Percentiles rank a stretch among this genome's conserved stretches.
Conservation (phyloP, 106 monocot genomes). For the Posidonia australis region DNA sequence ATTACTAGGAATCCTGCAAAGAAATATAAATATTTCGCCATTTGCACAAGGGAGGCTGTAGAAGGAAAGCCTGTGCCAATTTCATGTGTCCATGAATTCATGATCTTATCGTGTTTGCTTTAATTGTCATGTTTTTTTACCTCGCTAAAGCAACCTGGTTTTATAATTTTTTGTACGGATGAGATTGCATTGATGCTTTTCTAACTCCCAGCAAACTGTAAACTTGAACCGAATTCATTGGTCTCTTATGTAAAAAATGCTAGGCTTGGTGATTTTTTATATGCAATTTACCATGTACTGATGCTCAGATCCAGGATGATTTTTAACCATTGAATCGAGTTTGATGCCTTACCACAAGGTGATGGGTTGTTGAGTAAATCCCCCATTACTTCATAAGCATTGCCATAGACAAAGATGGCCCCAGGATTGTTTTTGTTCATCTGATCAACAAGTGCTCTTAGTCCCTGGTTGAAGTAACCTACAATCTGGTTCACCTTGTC, state of each 20-base stretch:
- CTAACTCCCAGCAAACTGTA: too few species aligned
- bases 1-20: conserved; percentile 11
- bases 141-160: too few species aligned
- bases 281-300: background rate
- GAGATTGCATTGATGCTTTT: too few species aligned
- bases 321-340: background rate
- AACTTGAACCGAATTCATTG: too few species aligned
- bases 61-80: background rate
- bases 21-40: too few species aligned
- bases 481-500: conserved; percentile 55
- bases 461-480: conserved; percentile 38
- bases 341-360: conserved; percentile 23
- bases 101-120: too few species aligned
- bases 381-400: conserved; percentile 42
- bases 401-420: conserved; percentile 43
- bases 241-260: too few species aligned
- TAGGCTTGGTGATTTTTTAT: too few species aligned
- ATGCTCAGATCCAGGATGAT: background rate
- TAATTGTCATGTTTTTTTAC: too few species aligned
- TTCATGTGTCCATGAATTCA: too few species aligned
- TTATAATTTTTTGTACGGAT: too few species aligned
- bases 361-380: conserved; percentile 56
- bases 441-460: conserved; percentile 33
- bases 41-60: too few species aligned
- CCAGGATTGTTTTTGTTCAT: conserved; percentile 43